Conservation (phyloP, 2,329 filamentous ascomycete species). For the Exophiala oligosperma region DNA sequence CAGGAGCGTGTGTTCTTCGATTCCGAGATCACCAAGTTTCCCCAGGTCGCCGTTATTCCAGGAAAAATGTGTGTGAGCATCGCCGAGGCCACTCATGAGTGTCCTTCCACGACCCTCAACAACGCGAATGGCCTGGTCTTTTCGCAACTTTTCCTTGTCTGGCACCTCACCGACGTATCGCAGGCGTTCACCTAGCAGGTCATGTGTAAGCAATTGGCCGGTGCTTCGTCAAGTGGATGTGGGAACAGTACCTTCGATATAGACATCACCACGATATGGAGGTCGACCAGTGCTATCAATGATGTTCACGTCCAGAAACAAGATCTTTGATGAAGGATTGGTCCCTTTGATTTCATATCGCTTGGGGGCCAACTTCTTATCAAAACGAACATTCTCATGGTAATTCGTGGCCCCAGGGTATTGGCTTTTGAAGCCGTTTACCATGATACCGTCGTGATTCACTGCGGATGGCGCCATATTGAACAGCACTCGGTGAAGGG, state of each 20-base stretch:
- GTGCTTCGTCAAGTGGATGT: neutral
- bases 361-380: constrained; percentile 35
- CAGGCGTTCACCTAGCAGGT: constrained; percentile 34
- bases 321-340: constrained; percentile 34
- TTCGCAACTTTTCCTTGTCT: constrained; percentile 31
- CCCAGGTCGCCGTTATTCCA: constrained; percentile 50
- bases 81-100: constrained; percentile 52
- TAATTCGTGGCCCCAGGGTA: constrained; percentile 8
- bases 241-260: constrained; percentile 36
- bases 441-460: neutral
- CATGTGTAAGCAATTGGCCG: neutral
- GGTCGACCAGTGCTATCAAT: constrained; percentile 41
- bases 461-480: constrained; percentile 4
- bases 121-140: constrained; percentile 37
- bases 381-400: constrained; percentile 34
- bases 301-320: constrained; percentile 43
- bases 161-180: constrained; percentile 37
- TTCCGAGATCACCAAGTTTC: constrained; percentile 41
- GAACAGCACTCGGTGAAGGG: neutral
- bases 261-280: constrained; percentile 42
- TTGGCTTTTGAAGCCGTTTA: constrained; percentile 8
- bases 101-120: constrained; percentile 46
- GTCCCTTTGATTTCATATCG: constrained; percentile 39
- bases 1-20: constrained; percentile 51
- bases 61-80: constrained; percentile 51